Base-by-base conservation (phyloP, 2,329 filamentous ascomycete species). In the Penicillium janthinellum region DNA sequence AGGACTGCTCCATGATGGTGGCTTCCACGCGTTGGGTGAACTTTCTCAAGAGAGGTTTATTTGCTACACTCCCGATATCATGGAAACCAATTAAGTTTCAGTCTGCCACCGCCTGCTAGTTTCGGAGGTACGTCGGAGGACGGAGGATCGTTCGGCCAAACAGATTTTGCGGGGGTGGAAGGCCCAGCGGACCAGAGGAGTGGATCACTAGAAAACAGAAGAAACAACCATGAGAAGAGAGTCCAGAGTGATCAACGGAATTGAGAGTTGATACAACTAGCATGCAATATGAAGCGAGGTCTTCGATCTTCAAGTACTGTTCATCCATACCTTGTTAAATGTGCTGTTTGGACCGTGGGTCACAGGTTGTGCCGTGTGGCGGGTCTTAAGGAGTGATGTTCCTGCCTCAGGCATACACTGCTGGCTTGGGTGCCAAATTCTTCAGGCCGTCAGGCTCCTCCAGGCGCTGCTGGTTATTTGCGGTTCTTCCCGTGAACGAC, bases 1-100 rank as follows among this genome's bases (percentile, higher is more conserved):
- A 64, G 17, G 69, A 68, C 64, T 72, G 73, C 64, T 77, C 76
- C 75, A 78, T 78, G 53, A 50, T 70, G 59, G 52, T 38, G 52
- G 49, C 58, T 41, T 20, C 15, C 38, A 56, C 42, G n/a, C 22
- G 12, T 44, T 35, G n/a, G 41, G 17, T 38, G 5, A 45, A 44
- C 38, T 34, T 28, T 20, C 12, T 52, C 38, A 49, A 25, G 41
- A 60, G 48, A 54, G 34, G 50, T 56, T 57, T 57, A 58, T 50
- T 55, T 55, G 49, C 58, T 60, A 60, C 54, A 50, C 11, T 38
- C 25, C 20, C 20, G 5, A 31, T n/a, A 39, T 64, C 62, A 63
- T 60, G 60, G 63, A 60, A 39, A 49, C 50, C 20, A 44, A 35
- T 37, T 34, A 57, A 35, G 37, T 28, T 55, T 28, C 39, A 14